Evolutionary conservation across 2,329 filamentous ascomycete species (phyloP).

Genomic region (Macrophomina phaseolina): DNA sequence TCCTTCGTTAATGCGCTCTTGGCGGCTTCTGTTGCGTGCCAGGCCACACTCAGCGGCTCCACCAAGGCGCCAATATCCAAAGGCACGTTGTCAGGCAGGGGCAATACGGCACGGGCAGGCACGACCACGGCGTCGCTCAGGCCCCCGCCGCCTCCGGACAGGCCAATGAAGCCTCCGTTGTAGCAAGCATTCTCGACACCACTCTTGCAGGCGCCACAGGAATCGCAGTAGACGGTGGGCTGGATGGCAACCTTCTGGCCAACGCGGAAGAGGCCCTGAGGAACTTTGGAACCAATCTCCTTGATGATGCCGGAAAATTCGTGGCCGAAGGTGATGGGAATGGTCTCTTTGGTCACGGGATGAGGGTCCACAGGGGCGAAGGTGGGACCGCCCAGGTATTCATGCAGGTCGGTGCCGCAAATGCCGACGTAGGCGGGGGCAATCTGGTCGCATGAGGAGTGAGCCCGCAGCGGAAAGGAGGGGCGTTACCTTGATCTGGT

Average conservation of each 20-base stretch:
- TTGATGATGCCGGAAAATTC: conserved; percentile 67
- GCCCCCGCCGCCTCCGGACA: conserved; percentile 59
- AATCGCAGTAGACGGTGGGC: conserved; percentile 64
- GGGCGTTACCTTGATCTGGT: conserved; percentile 53
- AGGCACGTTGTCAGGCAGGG: conserved; percentile 58
- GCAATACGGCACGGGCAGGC: conserved; percentile 55
- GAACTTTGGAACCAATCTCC: conserved; percentile 61
- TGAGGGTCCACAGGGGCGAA: conserved; percentile 61
- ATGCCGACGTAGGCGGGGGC: conserved; percentile 58
- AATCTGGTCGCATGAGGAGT: not conserved
- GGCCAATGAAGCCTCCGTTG: conserved; percentile 60
- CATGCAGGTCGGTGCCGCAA: conserved; percentile 59
- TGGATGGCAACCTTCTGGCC: conserved; percentile 65
- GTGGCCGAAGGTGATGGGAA: conserved; percentile 68
- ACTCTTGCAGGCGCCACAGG: conserved; percentile 61
- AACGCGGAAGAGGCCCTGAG: conserved; percentile 48
- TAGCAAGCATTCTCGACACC: conserved; percentile 65
- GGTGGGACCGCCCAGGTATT: conserved; percentile 57
- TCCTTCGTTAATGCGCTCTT: conserved; percentile 35
- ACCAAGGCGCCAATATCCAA: conserved; percentile 64
- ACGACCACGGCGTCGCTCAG: conserved; percentile 62
- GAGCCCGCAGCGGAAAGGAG: not conserved
- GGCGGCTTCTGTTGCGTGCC: conserved; percentile 57
- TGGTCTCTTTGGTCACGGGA: conserved; percentile 61
- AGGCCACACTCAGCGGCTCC: conserved; percentile 68